Conservation (phyloP, 257 asterid genomes). For the Vinca minor region DNA sequence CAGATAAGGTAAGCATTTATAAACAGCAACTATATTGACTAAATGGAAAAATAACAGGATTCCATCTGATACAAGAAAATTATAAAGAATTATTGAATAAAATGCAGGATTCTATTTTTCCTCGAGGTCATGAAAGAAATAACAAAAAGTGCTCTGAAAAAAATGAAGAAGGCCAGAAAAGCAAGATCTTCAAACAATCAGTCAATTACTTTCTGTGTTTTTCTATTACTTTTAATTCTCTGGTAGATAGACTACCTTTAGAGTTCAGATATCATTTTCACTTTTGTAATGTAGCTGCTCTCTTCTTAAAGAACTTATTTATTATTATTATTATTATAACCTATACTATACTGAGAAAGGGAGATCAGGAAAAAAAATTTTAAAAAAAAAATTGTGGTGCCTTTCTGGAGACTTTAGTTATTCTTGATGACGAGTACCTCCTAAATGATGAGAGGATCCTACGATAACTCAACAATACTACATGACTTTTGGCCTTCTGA, state of each 20-base stretch:
- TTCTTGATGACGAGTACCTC: not conserved
- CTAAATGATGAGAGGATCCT: not conserved
- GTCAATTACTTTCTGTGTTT: not conserved
- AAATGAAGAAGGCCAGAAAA: not conserved
- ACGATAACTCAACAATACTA: not conserved
- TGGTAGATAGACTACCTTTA: not conserved
- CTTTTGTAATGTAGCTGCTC: too few relatives aligned
- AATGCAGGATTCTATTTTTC: not conserved
- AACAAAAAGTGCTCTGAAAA: not conserved
- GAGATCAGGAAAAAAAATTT: too few relatives aligned
- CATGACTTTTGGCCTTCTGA: not conserved
- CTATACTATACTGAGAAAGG: too few relatives aligned
- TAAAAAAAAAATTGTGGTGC: too few relatives aligned
- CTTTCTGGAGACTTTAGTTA: not conserved
- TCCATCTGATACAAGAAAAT: not conserved
- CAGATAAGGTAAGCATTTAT: not conserved
- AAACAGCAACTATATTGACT: not conserved
- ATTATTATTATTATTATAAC: not conserved
- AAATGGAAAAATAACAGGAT: not conserved
- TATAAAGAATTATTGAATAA: not conserved
- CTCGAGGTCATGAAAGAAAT: not conserved
- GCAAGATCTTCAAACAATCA: not conserved
- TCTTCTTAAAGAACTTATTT: not conserved
- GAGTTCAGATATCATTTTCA: too few relatives aligned
- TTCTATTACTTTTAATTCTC: not conserved